These are phyloP conservation scores for Glomus cerebriforme DNA, from an alignment of 192 early-diverging fungal genomes.

Conservation along the genomic window DNA sequence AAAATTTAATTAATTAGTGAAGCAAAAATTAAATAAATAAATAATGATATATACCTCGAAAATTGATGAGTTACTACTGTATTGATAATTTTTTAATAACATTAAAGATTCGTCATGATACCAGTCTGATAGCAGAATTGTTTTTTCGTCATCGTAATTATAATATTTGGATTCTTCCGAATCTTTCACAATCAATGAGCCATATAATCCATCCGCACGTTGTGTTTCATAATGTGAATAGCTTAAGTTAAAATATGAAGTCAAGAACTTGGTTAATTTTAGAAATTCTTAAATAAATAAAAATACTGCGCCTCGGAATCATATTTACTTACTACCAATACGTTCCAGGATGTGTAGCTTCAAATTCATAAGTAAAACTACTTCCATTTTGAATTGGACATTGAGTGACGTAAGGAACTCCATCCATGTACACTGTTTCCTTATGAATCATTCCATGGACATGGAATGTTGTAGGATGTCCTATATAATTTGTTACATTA, in stretches of 20 bases:
- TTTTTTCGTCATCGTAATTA: conserved; percentile 47
- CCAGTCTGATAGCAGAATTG: conserved; percentile 44
- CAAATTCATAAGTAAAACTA: conserved; percentile 49
- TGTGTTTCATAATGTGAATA: conserved; percentile 49
- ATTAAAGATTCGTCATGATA: conserved; percentile 44
- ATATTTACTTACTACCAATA: conserved; percentile 36
- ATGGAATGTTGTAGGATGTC: conserved; percentile 50
- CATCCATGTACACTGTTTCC: conserved; percentile 45
- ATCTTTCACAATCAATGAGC: conserved; percentile 44
- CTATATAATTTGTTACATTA: conserved; percentile 39
- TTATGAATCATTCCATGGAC: conserved; percentile 53
- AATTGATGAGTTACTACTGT: conserved; percentile 9
- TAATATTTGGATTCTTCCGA: conserved; percentile 37
- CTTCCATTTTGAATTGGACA: conserved; percentile 49
- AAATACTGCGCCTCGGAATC: neutral
- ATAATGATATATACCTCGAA: neutral
- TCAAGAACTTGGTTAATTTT: neutral
- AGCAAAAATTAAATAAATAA: neutral
- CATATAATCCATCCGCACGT: conserved; percentile 45
- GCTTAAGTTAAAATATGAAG: conserved; percentile 42
- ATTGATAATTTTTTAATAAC: conserved; percentile 31
- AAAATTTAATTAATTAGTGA: neutral
- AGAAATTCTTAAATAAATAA: conserved; percentile 29
- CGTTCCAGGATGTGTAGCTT: conserved; percentile 44
- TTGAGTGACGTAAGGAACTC: conserved; percentile 66